Percentiles rank a stretch among this genome's conserved stretches.
Evolutionary conservation across 192 early-diverging fungal genomes (phyloP).

Genomic region (Backusella westeae): DNA sequence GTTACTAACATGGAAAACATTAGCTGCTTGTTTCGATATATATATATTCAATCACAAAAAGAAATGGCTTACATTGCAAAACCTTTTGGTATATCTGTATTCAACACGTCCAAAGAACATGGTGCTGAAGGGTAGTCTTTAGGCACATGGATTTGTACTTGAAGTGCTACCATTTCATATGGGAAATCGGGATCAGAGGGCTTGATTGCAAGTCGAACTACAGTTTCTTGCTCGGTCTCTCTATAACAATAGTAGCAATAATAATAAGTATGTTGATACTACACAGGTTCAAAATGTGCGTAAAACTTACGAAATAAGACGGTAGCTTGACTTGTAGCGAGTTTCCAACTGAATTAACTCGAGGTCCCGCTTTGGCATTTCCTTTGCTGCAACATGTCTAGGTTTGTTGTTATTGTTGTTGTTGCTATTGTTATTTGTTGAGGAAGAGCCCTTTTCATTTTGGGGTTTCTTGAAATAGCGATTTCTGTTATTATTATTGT

Average conservation of each 20-base stretch:
- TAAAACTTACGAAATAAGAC: slow-evolving; percentile 2
- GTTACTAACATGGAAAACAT: slow-evolving; percentile 31
- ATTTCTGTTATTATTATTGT: neutral
- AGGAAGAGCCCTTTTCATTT: neutral
- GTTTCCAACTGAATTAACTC: slow-evolving; percentile 22
- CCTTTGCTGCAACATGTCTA: neutral
- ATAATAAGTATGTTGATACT: neutral
- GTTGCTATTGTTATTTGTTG: neutral
- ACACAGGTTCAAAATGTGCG: neutral
- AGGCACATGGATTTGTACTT: slow-evolving; percentile 62
- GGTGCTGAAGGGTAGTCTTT: slow-evolving; percentile 44
- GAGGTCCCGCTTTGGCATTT: neutral
- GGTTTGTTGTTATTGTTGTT: neutral
- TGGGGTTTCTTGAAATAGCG: neutral
- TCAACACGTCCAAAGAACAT: slow-evolving; percentile 41
- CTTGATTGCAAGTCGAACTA: slow-evolving; percentile 25
- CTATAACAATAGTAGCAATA: neutral
- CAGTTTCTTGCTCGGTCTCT: slow-evolving; percentile 8
- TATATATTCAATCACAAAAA: neutral
- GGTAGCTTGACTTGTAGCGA: slow-evolving; percentile 15
- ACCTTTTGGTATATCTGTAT: slow-evolving; percentile 52
- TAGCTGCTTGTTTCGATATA: neutral
- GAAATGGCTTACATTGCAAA: slow-evolving; percentile 37
- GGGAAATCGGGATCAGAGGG: slow-evolving; percentile 80
- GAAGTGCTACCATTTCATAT: slow-evolving; percentile 64